phyloP scores from a whole-genome alignment of 176 grass and related monocot genomes.

The Aegilops bicornis region DNA sequence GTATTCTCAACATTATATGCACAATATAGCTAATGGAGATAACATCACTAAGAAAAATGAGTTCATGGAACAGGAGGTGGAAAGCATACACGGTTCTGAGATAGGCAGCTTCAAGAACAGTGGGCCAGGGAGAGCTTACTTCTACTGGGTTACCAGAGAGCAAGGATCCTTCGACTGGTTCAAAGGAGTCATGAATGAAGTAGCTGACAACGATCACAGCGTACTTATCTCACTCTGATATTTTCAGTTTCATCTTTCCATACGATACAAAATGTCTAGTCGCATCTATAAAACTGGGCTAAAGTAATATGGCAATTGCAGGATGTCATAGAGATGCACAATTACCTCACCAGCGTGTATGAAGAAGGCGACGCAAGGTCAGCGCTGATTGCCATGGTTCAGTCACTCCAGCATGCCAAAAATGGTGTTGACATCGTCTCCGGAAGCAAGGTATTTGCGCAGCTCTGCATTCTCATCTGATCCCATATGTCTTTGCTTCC shows the following conservation, averaged over 20 bases:
- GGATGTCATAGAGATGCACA: conserved; percentile 98
- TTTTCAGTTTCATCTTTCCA: not conserved
- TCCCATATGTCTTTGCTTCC: not conserved
- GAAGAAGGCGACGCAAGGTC: conserved; percentile 99
- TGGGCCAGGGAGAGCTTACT: conserved; percentile 90
- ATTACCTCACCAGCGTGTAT: conserved; percentile 98
- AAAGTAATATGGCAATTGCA: conserved; percentile 51
- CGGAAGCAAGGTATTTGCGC: conserved; percentile 62
- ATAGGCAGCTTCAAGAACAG: conserved; percentile 64
- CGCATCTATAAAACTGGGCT: conserved; percentile 16
- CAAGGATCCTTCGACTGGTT: conserved; percentile 99
- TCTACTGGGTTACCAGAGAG: conserved; percentile 99
- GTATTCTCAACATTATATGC: not conserved
- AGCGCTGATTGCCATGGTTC: conserved; percentile 91
- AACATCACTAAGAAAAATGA: conserved; percentile 23
- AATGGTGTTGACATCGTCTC: conserved; percentile 95
- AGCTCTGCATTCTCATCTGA: not conserved
- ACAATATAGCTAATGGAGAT: not conserved
- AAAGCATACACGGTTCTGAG: conserved; percentile 61
- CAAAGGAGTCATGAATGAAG: conserved; percentile 99
- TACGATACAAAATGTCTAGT: not conserved
- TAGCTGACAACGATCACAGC: conserved; percentile 80
- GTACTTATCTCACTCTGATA: conserved; percentile 44
- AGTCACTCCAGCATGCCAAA: conserved; percentile 93
- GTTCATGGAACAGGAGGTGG: conserved; percentile 51